phyloP scores from a whole-genome alignment of 805 yeast genomes.

The Wickerhamiella musiphila region DNA sequence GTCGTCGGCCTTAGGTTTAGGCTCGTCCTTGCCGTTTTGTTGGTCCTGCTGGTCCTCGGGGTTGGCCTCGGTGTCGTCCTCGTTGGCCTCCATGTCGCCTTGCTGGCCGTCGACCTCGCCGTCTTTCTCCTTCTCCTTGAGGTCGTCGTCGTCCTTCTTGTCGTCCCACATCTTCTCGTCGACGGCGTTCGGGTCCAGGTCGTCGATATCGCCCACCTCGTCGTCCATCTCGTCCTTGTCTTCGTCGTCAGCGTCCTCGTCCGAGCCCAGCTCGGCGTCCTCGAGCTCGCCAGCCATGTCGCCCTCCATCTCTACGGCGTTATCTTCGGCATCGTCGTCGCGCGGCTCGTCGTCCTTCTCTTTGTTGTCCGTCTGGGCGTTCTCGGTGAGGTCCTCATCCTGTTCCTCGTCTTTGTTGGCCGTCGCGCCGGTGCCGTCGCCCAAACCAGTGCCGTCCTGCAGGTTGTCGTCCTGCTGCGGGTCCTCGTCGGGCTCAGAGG shows the following conservation, averaged over 20 bases:
- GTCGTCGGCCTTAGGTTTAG: constrained; percentile 23
- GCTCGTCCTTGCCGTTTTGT: constrained; percentile 18
- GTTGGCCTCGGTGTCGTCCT: constrained; percentile 11
- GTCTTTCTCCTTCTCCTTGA: constrained; percentile 65
- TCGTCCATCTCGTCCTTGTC: constrained; percentile 64
- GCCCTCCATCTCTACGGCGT: constrained; percentile 88
- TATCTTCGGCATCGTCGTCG: constrained; percentile 49
- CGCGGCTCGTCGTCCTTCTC: constrained; percentile 27
- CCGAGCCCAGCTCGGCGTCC: constrained; percentile 42
- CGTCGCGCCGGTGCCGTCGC: constrained; percentile 81
- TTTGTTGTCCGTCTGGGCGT: constrained; percentile 52
- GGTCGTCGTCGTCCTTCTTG: constrained; percentile 50
- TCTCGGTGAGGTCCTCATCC: constrained; percentile 74
- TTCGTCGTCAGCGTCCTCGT: constrained; percentile 33
- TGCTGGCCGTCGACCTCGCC: constrained; percentile 35
- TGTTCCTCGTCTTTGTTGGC: constrained; percentile 63
- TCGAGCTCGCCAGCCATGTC: constrained; percentile 93
- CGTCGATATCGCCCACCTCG: constrained; percentile 76
- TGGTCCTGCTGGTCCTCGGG: constrained; percentile 16
- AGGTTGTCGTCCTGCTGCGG: constrained; percentile 34
- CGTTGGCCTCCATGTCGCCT: constrained; percentile 22
- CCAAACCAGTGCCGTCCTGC: constrained; percentile 80
- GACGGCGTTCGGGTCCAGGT: constrained; percentile 81
- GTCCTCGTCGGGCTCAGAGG: constrained; percentile 53
- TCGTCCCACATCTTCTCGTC: constrained; percentile 99